Conservation (phyloP, 257 asterid species). For the Penstemon barbatus region DNA sequence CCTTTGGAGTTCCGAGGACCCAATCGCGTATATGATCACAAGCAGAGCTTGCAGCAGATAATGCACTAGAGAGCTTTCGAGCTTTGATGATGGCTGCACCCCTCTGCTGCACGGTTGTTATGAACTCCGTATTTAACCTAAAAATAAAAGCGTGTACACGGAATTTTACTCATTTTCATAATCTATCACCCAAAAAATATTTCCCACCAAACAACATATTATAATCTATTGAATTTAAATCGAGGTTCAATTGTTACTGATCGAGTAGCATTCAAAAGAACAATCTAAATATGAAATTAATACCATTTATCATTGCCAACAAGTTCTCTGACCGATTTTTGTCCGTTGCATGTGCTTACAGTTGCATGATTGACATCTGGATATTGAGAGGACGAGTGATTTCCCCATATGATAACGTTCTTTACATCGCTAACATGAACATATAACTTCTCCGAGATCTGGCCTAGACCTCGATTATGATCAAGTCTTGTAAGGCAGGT, state of each 20-base stretch:
- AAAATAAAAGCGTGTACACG: not conserved
- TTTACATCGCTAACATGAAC: slow-evolving; percentile 60
- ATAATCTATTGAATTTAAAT: too few relatives aligned
- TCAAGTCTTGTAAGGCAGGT: slow-evolving; percentile 86
- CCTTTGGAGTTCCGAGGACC: slow-evolving; percentile 89
- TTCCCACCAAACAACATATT: too few relatives aligned
- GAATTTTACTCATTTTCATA: too few relatives aligned
- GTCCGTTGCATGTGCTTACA: slow-evolving; percentile 40
- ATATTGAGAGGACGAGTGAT: slow-evolving; percentile 86
- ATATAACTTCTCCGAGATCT: slow-evolving; percentile 60
- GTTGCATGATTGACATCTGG: slow-evolving; percentile 78
- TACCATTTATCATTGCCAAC: slow-evolving; percentile 63
- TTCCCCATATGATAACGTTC: slow-evolving; percentile 88
- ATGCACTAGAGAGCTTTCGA: slow-evolving; percentile 72
- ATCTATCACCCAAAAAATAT: too few relatives aligned
- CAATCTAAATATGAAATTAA: not conserved
- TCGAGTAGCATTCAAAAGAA: not conserved
- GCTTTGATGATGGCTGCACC: slow-evolving; percentile 76
- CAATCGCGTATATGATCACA: slow-evolving; percentile 86
- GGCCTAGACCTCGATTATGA: slow-evolving; percentile 76
- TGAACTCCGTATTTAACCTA: slow-evolving; percentile 67
- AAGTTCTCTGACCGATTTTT: slow-evolving; percentile 47
- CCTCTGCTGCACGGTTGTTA: slow-evolving; percentile 61
- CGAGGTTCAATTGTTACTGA: not conserved
- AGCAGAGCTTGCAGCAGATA: slow-evolving; percentile 85